These are phyloP conservation scores for Yarrowia phangngaensis DNA, from an alignment of 805 yeast species.

Conservation along the genomic window DNA sequence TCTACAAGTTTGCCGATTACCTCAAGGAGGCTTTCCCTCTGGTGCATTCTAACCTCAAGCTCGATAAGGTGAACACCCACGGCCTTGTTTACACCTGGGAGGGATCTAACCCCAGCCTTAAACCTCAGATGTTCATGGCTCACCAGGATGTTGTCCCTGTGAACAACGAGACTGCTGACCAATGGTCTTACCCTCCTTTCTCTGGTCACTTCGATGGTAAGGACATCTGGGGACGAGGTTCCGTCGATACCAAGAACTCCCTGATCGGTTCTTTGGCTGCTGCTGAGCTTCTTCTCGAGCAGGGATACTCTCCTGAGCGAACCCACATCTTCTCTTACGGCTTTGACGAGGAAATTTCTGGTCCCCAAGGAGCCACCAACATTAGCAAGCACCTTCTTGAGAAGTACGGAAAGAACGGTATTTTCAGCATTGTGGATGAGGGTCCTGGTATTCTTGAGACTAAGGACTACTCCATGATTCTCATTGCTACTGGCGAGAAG, in stretches of 20 bases:
- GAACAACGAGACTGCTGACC: constrained; percentile 48
- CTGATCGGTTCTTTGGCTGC: constrained; percentile 65
- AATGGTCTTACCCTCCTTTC: constrained; percentile 69
- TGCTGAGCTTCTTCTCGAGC: constrained; percentile 51
- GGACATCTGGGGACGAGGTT: constrained; percentile 71
- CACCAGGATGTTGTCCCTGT: constrained; percentile 84
- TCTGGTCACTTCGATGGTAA: constrained; percentile 64
- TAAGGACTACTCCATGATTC: constrained; percentile 7
- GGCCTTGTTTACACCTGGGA: constrained; percentile 62
- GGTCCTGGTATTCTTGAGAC: constrained; percentile 47
- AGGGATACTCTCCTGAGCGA: constrained; percentile 58
- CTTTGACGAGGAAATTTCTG: constrained; percentile 74
- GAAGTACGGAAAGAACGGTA: constrained; percentile 56
- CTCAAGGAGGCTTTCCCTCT: constrained; percentile 54
- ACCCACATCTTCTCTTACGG: constrained; percentile 65
- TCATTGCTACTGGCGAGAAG: constrained; percentile 55
- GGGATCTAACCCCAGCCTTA: constrained; percentile 50
- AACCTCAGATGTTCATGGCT: constrained; percentile 68
- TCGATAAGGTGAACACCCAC: constrained; percentile 56
- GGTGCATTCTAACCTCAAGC: constrained; percentile 47
- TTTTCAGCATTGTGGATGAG: constrained; percentile 70
- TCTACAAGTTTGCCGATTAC: constrained; percentile 50
- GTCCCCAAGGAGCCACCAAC: constrained; percentile 56
- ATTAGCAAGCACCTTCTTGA: constrained; percentile 48
- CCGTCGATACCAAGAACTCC: constrained; percentile 69